Evolutionary conservation across 1,284 basidiomycete species (phyloP).

Genomic region (Phellopilus nigrolimitatus): DNA sequence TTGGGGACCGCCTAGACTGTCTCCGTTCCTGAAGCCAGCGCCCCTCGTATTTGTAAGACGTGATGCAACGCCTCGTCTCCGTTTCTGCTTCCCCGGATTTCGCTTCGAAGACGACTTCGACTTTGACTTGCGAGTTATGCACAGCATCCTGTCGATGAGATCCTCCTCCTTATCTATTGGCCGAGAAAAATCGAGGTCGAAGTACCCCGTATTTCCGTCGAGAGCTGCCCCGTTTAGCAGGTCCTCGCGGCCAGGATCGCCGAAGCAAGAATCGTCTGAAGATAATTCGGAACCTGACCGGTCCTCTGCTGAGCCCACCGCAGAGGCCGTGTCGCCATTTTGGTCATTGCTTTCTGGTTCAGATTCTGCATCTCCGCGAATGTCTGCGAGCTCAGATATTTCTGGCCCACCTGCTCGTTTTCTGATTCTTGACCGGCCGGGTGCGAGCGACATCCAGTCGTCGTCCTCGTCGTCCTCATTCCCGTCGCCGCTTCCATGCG

Average conservation of each 20-base stretch:
- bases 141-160: constrained; percentile 57
- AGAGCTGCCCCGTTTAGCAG: constrained; percentile 28
- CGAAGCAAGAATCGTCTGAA: constrained; percentile 1
- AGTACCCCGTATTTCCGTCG: constrained; percentile 30
- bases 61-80: neutral
- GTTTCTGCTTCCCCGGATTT: neutral
- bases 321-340: constrained; percentile 8
- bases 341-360: constrained; percentile 27
- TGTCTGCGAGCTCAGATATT: no score
- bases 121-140: constrained; percentile 32
- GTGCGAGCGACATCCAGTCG: constrained; percentile 32
- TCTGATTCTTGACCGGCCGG: constrained; percentile 41
- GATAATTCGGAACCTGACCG: constrained; percentile 5
- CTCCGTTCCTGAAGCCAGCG: no score
- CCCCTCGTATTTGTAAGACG: no score
- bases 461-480: constrained; percentile 3
- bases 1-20: neutral
- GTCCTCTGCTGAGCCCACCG: neutral
- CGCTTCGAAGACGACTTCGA: constrained; percentile 25
- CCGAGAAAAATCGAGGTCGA: constrained; percentile 25
- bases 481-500: constrained; percentile 22
- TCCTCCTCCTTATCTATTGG: constrained; percentile 41
- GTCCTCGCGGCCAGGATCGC: constrained; percentile 20
- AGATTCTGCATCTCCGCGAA: constrained; percentile 49
- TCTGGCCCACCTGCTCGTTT: no score